These are phyloP conservation scores for Penicillium rolfsii DNA, from an alignment of 2,329 filamentous ascomycete species.

Conservation along the genomic window DNA sequence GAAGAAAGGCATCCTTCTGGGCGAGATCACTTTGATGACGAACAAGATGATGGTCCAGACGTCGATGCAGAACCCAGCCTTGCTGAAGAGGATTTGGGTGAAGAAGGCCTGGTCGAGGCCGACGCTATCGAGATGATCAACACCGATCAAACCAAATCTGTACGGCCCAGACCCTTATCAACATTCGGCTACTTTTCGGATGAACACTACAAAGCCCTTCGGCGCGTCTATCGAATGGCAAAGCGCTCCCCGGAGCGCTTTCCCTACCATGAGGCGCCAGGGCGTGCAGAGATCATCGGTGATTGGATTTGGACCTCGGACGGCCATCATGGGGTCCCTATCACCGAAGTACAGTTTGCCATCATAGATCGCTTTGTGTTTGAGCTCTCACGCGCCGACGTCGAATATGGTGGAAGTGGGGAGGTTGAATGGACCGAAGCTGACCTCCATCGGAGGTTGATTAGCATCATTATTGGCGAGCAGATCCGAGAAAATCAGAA, in stretches of 20 bases:
- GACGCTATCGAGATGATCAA: conserved; percentile 12
- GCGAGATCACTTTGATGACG: conserved; percentile 8
- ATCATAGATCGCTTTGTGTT: conserved; percentile 47
- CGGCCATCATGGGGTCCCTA: conserved; percentile 44
- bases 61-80: neutral
- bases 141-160: conserved; percentile 15
- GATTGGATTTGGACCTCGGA: conserved; percentile 50
- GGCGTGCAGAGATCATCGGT: conserved; percentile 45
- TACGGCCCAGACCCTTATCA: conserved; percentile 33
- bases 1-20: conserved; percentile 12
- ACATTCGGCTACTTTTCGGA: conserved; percentile 48
- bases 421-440: conserved; percentile 49
- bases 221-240: conserved; percentile 44
- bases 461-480: conserved; percentile 53
- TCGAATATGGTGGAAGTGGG: conserved; percentile 42
- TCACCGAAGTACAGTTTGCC: conserved; percentile 48
- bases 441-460: conserved; percentile 48
- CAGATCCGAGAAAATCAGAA: conserved; percentile 48
- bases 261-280: conserved; percentile 40
- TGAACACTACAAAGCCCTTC: conserved; percentile 45
- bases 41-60: neutral
- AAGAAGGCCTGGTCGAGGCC: neutral
- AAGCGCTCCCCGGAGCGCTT: conserved; percentile 44
- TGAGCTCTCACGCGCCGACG: conserved; percentile 40
- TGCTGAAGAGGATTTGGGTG: neutral